phyloP scores from a whole-genome alignment of 768 basidiomycete species.

The Pisolithus tinctorius region DNA sequence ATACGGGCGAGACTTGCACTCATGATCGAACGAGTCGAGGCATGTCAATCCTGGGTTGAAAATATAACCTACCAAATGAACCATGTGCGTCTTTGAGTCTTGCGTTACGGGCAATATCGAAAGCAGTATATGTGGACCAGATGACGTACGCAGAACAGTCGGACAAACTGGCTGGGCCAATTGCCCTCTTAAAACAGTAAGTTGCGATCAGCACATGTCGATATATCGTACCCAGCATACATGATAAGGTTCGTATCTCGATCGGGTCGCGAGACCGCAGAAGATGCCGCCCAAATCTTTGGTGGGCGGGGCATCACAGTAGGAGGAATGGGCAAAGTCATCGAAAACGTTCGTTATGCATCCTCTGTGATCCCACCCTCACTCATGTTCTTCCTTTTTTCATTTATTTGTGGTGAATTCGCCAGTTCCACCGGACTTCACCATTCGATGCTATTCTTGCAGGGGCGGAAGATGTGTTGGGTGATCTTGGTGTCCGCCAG shows the following conservation, averaged over 20 bases:
- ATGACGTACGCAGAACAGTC: slow-evolving; percentile 86
- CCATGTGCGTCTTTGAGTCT: slow-evolving; percentile 41
- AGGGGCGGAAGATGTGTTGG: slow-evolving; percentile 70
- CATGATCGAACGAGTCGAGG: slow-evolving; percentile 90
- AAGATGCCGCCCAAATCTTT: slow-evolving; percentile 80
- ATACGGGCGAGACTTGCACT: slow-evolving; percentile 80
- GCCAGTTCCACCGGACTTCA: slow-evolving; percentile 74
- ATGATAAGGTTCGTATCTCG: slow-evolving; percentile 55
- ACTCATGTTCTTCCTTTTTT: background rate
- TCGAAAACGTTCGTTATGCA: slow-evolving; percentile 61
- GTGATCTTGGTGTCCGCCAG: slow-evolving; percentile 68
- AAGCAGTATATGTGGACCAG: slow-evolving; percentile 29
- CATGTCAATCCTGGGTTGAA: slow-evolving; percentile 85
- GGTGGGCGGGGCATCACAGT: slow-evolving; percentile 85
- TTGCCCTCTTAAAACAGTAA: slow-evolving; percentile 85
- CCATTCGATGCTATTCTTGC: slow-evolving; percentile 82
- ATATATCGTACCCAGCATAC: slow-evolving; percentile 2
- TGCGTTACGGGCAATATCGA: background rate
- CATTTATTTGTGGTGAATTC: background rate
- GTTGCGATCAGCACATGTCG: slow-evolving; percentile 16
- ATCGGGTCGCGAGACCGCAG: slow-evolving; percentile 41
- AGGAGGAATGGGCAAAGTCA: slow-evolving; percentile 79
- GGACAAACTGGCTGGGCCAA: slow-evolving; percentile 79
- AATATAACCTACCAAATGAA: slow-evolving; percentile 89
- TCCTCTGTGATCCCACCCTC: too few species aligned